Evolutionary conservation across 1,139 yeast species (phyloP).

Genomic region (Kazachstania sp.): DNA sequence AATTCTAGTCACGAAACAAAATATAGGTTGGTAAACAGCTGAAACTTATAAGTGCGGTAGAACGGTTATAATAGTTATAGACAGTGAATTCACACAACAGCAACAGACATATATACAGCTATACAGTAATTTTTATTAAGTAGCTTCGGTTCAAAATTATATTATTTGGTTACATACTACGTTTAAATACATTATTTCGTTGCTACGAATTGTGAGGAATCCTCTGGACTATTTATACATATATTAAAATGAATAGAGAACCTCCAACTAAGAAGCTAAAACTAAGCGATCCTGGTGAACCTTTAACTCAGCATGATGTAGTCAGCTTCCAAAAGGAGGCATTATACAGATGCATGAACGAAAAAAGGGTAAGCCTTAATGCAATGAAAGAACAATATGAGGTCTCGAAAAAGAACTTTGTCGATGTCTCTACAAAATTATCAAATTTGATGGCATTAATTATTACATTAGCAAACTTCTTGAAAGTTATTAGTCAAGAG

Average conservation of each 20-base stretch:
- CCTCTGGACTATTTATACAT: neutral
- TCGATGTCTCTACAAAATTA: slow-evolving; percentile 29
- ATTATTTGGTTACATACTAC: no score
- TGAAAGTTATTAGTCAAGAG: slow-evolving; percentile 11
- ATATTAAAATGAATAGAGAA: slow-evolving; percentile 16
- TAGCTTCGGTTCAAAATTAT: no score
- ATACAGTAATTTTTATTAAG: no score
- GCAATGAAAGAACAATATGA: slow-evolving; percentile 37
- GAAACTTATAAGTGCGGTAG: no score
- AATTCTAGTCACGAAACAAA: no score
- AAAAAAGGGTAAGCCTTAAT: slow-evolving; percentile 48
- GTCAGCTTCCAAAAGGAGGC: slow-evolving; percentile 87
- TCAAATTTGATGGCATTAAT: slow-evolving; percentile 20
- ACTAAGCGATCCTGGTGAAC: slow-evolving; percentile 41
- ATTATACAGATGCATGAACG: slow-evolving; percentile 67
- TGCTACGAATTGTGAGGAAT: no score
- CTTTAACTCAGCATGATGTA: slow-evolving; percentile 73
- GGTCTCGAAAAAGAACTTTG: slow-evolving; percentile 36
- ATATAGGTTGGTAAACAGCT: no score
- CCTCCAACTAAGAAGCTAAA: slow-evolving; percentile 27
- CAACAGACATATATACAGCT: no score
- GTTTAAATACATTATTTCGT: no score
- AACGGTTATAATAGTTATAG: no score
- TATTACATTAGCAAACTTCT: slow-evolving; percentile 18
- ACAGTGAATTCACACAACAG: no score